A percentile compares a stretch with the other conserved stretches of the same genome.
These are phyloP conservation scores for Blastobotrys capitulatus DNA, from an alignment of 1,139 yeast species.

Conservation along the genomic window DNA sequence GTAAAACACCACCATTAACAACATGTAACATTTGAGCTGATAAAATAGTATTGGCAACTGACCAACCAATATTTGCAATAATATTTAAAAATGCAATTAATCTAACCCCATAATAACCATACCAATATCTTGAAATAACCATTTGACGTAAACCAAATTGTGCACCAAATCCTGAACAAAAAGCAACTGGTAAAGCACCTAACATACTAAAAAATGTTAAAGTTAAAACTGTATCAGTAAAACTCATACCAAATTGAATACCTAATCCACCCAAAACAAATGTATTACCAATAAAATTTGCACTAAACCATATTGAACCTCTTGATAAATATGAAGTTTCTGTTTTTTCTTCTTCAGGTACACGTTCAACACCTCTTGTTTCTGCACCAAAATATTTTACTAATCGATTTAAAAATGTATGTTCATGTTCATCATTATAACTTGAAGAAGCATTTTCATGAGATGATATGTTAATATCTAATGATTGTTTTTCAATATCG, in stretches of 20 bases:
- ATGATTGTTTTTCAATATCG: constrained; percentile 57
- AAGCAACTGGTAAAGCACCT: constrained; percentile 78
- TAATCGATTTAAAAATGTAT: too few relatives aligned
- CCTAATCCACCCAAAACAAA: constrained; percentile 81
- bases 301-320: constrained; percentile 90
- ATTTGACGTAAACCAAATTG: constrained; percentile 84
- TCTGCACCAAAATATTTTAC: constrained; percentile 36
- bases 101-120: constrained; percentile 72
- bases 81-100: constrained; percentile 73
- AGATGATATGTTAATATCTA: too few relatives aligned
- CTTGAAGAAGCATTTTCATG: too few relatives aligned
- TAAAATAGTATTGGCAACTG: constrained; percentile 86
- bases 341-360: constrained; percentile 62
- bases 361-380: constrained; percentile 62
- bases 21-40: constrained; percentile 80
- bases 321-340: constrained; percentile 62
- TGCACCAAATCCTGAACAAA: constrained; percentile 78
- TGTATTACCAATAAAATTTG: constrained; percentile 83
- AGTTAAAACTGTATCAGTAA: constrained; percentile 59
- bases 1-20: constrained; percentile 61
- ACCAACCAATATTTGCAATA: constrained; percentile 93
- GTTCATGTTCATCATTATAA: too few relatives aligned
- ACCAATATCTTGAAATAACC: constrained; percentile 70
- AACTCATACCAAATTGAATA: constrained; percentile 45
- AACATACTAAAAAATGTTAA: constrained; percentile 68